phyloP scores from a whole-genome alignment of 2,329 filamentous ascomycete genomes.

The Ceratocystis cacaofunesta region DNA sequence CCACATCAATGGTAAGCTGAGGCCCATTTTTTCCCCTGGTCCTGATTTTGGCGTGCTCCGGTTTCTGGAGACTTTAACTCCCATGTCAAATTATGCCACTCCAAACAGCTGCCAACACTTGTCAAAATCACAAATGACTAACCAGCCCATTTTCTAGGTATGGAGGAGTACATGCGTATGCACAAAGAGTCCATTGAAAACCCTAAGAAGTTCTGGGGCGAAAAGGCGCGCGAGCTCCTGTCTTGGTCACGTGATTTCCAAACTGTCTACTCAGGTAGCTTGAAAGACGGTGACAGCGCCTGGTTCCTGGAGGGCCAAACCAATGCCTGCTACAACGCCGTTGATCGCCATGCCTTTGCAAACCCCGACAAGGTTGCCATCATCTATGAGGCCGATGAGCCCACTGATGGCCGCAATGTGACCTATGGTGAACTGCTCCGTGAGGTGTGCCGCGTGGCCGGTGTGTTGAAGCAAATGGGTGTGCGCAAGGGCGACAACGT shows the following conservation, averaged over 20 bases:
- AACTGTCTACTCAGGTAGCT: constrained; percentile 66
- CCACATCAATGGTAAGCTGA: constrained; percentile 45
- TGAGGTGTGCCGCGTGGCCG: constrained; percentile 76
- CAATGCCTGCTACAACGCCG: constrained; percentile 94
- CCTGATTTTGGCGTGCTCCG: background rate
- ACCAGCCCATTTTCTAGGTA: constrained; percentile 27
- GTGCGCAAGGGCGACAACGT: constrained; percentile 96
- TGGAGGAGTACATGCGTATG: constrained; percentile 52
- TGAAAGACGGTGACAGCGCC: constrained; percentile 67
- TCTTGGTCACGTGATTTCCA: constrained; percentile 86
- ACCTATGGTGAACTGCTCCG: constrained; percentile 87
- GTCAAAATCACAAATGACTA: background rate
- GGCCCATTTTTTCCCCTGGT: constrained; percentile 19
- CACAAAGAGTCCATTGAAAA: constrained; percentile 79
- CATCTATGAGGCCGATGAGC: constrained; percentile 96
- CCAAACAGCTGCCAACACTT: background rate
- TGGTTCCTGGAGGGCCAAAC: constrained; percentile 92
- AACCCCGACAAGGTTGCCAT: constrained; percentile 88
- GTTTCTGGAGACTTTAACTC: background rate
- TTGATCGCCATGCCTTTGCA: constrained; percentile 92
- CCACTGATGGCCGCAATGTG: constrained; percentile 70
- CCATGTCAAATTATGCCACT: background rate
- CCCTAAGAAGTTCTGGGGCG: constrained; percentile 81
- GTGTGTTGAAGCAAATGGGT: constrained; percentile 85
- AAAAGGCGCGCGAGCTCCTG: constrained; percentile 72